phyloP scores from a whole-genome alignment of 176 grass and related monocot genomes.

The Carex kokanica region DNA sequence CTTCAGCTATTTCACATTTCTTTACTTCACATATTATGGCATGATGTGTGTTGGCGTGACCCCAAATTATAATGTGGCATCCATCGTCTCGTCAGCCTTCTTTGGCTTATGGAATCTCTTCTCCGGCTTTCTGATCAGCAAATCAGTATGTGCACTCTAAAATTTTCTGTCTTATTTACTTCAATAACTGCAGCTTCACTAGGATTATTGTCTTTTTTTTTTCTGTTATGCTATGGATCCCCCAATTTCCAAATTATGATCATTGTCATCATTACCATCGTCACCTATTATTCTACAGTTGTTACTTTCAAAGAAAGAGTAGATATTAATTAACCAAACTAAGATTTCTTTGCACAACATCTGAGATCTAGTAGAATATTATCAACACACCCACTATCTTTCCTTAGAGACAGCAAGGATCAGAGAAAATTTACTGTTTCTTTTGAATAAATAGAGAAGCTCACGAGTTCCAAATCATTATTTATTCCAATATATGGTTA shows the following conservation, averaged over 20 bases:
- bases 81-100: conserved; percentile 61
- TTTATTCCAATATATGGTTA: no score
- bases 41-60: conserved; percentile 88
- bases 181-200: no score
- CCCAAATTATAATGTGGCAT: conserved; percentile 60
- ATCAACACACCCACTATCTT: neutral
- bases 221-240: no score
- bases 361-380: neutral
- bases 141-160: conserved; percentile 35
- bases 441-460: neutral
- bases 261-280: neutral
- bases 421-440: neutral
- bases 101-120: conserved; percentile 76
- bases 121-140: conserved; percentile 68
- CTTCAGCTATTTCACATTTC: conserved; percentile 88
- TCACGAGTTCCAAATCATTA: neutral
- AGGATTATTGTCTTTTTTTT: no score
- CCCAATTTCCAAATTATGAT: no score
- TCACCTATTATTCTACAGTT: neutral
- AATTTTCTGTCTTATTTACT: neutral
- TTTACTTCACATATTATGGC: conserved; percentile 97
- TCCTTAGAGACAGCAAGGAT: neutral
- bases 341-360: neutral
- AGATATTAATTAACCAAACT: neutral
- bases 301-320: neutral